These are phyloP conservation scores for Sphaceloma murrayae DNA, from an alignment of 2,329 filamentous ascomycete species.

Conservation along the genomic window DNA sequence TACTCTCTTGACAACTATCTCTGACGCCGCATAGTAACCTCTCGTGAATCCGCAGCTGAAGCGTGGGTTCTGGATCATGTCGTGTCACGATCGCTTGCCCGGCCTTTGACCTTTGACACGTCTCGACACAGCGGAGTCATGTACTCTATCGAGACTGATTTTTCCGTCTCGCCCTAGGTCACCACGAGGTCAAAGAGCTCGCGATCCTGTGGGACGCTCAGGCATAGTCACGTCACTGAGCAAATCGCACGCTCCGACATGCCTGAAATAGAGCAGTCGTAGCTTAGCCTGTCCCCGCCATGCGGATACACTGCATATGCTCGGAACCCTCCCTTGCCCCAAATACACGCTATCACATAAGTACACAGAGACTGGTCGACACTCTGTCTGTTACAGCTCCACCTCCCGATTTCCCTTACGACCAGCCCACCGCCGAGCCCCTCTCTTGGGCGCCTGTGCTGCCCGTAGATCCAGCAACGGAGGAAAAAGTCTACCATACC, in stretches of 20 bases:
- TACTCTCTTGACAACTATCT: too few relatives aligned
- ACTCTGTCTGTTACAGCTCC: slow-evolving; percentile 11
- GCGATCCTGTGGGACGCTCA: slow-evolving; percentile 8
- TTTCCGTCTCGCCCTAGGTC: not conserved
- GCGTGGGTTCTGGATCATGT: not conserved
- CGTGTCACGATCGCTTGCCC: slow-evolving; percentile 9
- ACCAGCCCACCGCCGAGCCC: slow-evolving; percentile 3
- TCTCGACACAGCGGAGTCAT: slow-evolving; percentile 12
- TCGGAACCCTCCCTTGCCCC: not conserved
- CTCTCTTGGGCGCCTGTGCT: slow-evolving; percentile 6
- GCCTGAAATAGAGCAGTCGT: slow-evolving; percentile 8
- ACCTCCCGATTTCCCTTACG: slow-evolving; percentile 13
- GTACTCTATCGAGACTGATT: not conserved
- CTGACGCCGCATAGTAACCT: slow-evolving; percentile 7
- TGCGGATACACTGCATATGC: slow-evolving; percentile 13
- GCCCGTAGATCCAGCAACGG: slow-evolving; percentile 13
- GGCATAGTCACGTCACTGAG: slow-evolving; percentile 3
- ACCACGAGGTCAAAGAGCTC: slow-evolving; percentile 13
- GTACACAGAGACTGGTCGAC: not conserved
- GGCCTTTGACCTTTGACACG: too few relatives aligned
- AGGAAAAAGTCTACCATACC: slow-evolving; percentile 4
- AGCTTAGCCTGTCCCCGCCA: slow-evolving; percentile 6
- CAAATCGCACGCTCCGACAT: slow-evolving; percentile 2
- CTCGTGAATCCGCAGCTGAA: too few relatives aligned
- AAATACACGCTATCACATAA: not conserved